Conservation (phyloP, 495 filamentous ascomycete genomes). For the Aspergillus baeticus region DNA sequence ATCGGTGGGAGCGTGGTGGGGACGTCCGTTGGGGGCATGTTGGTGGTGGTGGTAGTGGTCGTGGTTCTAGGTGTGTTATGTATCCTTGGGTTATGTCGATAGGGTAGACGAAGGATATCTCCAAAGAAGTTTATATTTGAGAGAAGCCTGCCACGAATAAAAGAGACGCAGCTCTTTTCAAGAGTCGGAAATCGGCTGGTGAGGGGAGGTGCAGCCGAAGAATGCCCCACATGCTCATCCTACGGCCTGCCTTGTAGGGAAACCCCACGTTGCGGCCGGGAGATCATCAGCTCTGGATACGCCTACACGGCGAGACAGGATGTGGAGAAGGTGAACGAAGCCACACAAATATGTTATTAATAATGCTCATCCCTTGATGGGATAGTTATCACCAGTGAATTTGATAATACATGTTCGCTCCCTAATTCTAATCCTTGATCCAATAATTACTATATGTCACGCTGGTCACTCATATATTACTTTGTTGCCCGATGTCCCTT, state of each 20-base stretch:
- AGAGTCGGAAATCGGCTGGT: too few species aligned
- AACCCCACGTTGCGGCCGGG: neutral
- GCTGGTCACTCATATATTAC: neutral
- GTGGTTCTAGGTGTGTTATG: neutral
- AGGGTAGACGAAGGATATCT: too few species aligned
- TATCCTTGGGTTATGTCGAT: neutral
- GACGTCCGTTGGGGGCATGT: neutral
- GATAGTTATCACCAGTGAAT: neutral
- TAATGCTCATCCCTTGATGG: neutral
- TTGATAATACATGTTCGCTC: too few species aligned
- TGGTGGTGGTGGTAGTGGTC: too few species aligned
- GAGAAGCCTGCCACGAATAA: too few species aligned
- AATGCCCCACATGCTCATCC: too few species aligned
- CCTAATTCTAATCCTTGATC: too few species aligned
- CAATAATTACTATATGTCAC: too few species aligned
- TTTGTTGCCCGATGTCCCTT: too few species aligned
- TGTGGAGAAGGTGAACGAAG: neutral
- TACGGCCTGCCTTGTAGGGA: neutral
- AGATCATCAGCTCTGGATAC: neutral
- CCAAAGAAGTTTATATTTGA: too few species aligned
- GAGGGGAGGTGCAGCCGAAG: too few species aligned
- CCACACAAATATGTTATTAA: neutral
- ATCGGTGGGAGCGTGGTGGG: conserved; percentile 37
- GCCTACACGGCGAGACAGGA: neutral
- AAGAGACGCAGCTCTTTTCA: too few species aligned